phyloP scores from a whole-genome alignment of 495 filamentous ascomycete species.

The Neurospora cerealis region DNA sequence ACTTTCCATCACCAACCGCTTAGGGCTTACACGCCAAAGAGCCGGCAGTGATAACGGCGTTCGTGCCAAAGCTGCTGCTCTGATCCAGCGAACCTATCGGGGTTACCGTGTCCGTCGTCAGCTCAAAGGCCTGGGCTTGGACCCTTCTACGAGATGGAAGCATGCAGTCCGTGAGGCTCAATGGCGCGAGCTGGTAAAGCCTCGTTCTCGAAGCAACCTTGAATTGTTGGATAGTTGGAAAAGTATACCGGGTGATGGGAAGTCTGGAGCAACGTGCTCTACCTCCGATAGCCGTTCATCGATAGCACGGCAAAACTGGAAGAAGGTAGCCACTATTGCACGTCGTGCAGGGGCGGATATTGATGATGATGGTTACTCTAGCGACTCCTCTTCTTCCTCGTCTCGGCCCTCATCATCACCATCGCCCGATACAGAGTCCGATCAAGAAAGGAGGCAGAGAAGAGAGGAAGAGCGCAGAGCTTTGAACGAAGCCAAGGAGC shows the following conservation, averaged over 20 bases:
- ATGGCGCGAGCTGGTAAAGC: conserved; percentile 45
- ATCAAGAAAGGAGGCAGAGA: conserved; percentile 25
- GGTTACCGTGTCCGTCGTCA: conserved; percentile 60
- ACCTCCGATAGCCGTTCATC: conserved; percentile 9
- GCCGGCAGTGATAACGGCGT: conserved; percentile 9
- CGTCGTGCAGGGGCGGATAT: conserved; percentile 57
- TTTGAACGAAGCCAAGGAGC: conserved; percentile 33
- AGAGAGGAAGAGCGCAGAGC: conserved; percentile 22
- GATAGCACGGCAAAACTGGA: conserved; percentile 60
- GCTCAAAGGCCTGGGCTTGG: conserved; percentile 51
- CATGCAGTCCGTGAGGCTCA: conserved; percentile 57
- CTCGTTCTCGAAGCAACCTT: conserved; percentile 27
- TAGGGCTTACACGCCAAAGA: background rate
- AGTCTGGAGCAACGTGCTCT: background rate
- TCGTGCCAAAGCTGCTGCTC: conserved; percentile 35
- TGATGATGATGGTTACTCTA: conserved; percentile 27
- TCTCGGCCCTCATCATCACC: conserved; percentile 5
- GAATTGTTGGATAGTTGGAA: background rate
- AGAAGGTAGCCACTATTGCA: conserved; percentile 58
- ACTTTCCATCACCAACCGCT: background rate
- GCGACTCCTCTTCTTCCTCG: conserved; percentile 1
- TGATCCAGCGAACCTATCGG: conserved; percentile 59
- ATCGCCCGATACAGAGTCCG: conserved; percentile 20
- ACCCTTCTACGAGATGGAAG: conserved; percentile 59
- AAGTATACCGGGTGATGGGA: background rate